Conservation (phyloP, 2,329 filamentous ascomycete genomes). For the Cytospora chrysosperma region DNA sequence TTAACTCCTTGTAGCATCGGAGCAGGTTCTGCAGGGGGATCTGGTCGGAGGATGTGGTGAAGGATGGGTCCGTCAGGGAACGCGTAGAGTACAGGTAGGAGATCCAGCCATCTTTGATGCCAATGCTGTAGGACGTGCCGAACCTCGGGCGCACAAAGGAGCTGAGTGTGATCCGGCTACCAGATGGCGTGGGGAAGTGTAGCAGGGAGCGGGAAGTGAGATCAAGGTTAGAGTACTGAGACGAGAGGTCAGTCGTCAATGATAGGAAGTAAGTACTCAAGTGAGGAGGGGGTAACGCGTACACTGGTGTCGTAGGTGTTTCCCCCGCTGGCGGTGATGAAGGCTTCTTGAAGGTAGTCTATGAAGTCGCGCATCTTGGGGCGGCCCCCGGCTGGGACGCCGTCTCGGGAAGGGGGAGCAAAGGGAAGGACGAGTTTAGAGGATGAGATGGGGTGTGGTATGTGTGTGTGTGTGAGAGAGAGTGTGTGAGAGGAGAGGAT, state of each 20-base stretch:
- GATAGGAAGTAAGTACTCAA: no score
- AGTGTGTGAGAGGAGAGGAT: not conserved
- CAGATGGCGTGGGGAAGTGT: conserved; percentile 82
- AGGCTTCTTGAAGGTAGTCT: conserved; percentile 23
- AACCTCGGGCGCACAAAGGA: conserved; percentile 92
- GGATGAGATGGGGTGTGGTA: no score
- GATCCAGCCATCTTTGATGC: conserved; percentile 92
- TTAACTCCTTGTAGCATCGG: conserved; percentile 77
- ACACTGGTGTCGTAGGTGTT: conserved; percentile 25
- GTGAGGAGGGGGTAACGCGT: no score
- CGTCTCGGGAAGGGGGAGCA: not conserved
- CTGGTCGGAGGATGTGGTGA: conserved; percentile 64
- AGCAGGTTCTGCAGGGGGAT: conserved; percentile 78
- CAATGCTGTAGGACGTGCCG: conserved; percentile 89
- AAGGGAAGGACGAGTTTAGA: not conserved
- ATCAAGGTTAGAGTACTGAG: conserved; percentile 46
- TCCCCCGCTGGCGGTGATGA: conserved; percentile 24
- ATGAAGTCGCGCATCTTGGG: conserved; percentile 22
- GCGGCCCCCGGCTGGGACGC: not conserved
- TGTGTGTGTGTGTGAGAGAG: no score
- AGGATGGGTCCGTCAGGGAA: conserved; percentile 64
- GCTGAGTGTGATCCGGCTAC: conserved; percentile 82
- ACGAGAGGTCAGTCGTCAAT: not conserved
- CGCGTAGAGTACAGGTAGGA: conserved; percentile 94
- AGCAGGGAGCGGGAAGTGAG: conserved; percentile 53